Evolutionary conservation across 768 basidiomycete species (phyloP).

Genomic region (Rhodotorula diobovata): DNA sequence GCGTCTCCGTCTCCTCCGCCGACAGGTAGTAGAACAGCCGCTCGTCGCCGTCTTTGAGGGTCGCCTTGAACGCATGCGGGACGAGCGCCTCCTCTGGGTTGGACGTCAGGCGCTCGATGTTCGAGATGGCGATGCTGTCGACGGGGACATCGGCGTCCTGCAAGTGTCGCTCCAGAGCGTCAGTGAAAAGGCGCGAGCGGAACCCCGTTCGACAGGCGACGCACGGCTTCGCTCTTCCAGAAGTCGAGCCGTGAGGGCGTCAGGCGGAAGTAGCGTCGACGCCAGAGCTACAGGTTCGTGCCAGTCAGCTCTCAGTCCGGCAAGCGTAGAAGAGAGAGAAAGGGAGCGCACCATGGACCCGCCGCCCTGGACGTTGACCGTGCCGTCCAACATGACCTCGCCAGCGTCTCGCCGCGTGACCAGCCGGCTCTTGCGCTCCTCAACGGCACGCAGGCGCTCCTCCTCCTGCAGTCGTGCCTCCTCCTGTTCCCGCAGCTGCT

Average conservation of each 20-base stretch:
- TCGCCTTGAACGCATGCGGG: conserved; percentile 32
- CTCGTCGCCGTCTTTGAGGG: conserved; percentile 10
- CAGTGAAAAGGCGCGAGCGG: neutral
- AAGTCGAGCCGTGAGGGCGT: neutral
- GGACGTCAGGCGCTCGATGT: neutral
- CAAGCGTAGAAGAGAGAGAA: neutral
- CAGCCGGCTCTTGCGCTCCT: neutral
- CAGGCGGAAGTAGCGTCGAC: conserved; percentile 23
- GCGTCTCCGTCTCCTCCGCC: conserved; percentile 19
- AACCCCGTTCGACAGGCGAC: neutral
- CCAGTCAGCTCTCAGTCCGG: no score
- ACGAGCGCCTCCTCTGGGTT: conserved; percentile 23
- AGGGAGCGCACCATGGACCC: conserved; percentile 17
- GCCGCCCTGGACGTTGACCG: conserved; percentile 26
- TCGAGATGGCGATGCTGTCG: neutral
- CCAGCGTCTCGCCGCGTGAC: neutral
- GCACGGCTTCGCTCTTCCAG: conserved; percentile 24
- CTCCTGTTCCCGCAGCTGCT: conserved; percentile 21
- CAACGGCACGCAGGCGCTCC: neutral
- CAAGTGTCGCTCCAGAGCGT: no score
- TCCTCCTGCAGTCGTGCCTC: conserved; percentile 1
- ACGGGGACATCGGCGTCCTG: conserved; percentile 17
- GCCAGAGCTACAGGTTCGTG: conserved; percentile 17
- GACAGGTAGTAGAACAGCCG: conserved; percentile 20
- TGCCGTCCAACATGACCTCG: conserved; percentile 24